Evolutionary conservation across 169 alveolate genomes (phyloP).

Genomic region (Cryptosporidium canis): DNA sequence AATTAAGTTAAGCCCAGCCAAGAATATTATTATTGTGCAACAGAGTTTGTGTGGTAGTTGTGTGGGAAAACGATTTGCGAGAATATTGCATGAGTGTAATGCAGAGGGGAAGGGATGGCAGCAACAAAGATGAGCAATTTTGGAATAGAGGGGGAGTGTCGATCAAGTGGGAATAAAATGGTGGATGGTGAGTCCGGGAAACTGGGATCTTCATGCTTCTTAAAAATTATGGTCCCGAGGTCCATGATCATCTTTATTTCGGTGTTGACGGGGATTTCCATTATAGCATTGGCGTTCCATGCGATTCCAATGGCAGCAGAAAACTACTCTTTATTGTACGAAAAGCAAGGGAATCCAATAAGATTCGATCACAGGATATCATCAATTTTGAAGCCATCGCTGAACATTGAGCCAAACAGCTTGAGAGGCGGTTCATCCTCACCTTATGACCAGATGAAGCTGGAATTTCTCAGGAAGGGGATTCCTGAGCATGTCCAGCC

Average conservation of each 20-base stretch:
- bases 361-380: not conserved
- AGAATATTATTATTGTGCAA: not conserved
- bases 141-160: not conserved
- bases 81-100: conserved; percentile 1
- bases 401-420: not conserved
- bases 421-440: not conserved
- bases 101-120: not conserved
- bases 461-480: not conserved
- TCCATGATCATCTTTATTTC: not conserved
- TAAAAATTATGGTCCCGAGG: not conserved
- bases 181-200: not conserved
- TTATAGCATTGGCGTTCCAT: not conserved
- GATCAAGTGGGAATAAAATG: not conserved
- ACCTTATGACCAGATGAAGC: not conserved
- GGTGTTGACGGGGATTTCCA: not conserved
- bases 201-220: not conserved
- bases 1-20: not conserved
- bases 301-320: not conserved
- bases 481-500: not conserved
- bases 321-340: not conserved
- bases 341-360: not conserved
- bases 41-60: not conserved
- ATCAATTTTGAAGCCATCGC: not conserved
- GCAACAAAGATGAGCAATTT: not conserved
- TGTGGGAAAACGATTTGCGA: not conserved